These are phyloP conservation scores for Fusarium longipes DNA, from an alignment of 2,329 filamentous ascomycete genomes.

Conservation along the genomic window DNA sequence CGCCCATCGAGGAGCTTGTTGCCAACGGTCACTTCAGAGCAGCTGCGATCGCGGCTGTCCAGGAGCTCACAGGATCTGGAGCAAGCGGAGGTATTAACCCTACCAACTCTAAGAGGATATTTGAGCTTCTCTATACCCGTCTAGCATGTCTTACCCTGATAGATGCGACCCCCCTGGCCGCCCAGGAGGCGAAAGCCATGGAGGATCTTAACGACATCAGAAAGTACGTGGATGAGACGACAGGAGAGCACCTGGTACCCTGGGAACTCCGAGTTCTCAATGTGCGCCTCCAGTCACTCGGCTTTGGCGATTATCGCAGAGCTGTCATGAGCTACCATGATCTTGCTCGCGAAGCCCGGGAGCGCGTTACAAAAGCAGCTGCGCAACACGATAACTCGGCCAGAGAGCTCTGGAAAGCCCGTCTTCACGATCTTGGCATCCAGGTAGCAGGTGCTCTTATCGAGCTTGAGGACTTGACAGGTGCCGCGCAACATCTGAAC, in stretches of 20 bases:
- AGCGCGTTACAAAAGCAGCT: slow-evolving; percentile 63
- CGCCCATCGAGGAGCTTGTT: slow-evolving; percentile 76
- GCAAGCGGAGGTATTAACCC: slow-evolving; percentile 60
- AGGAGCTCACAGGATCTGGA: slow-evolving; percentile 65
- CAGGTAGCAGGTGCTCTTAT: slow-evolving; percentile 74
- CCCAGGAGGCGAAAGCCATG: slow-evolving; percentile 72
- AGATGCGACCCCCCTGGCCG: slow-evolving; percentile 75
- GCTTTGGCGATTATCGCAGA: slow-evolving; percentile 84
- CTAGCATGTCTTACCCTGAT: slow-evolving; percentile 85
- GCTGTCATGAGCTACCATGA: slow-evolving; percentile 93
- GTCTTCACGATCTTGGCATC: slow-evolving; percentile 80
- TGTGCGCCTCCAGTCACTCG: slow-evolving; percentile 85
- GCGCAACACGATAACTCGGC: slow-evolving; percentile 63
- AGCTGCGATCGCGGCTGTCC: slow-evolving; percentile 75
- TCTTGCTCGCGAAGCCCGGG: slow-evolving; percentile 80
- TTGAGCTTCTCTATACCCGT: slow-evolving; percentile 82
- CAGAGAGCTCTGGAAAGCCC: slow-evolving; percentile 73
- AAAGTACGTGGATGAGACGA: slow-evolving; percentile 67
- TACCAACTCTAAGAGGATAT: slow-evolving; percentile 73
- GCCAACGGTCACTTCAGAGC: slow-evolving; percentile 80
- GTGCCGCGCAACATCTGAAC: slow-evolving; percentile 78
- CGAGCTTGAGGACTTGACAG: slow-evolving; percentile 88
- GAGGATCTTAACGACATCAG: slow-evolving; percentile 68
- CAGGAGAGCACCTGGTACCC: slow-evolving; percentile 75
- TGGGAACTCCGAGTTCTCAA: slow-evolving; percentile 88